Evolutionary conservation across 179 eudicot species (phyloP), one percentile per base, ranked within the genome.

Genomic region (Silene vulgaris): DNA sequence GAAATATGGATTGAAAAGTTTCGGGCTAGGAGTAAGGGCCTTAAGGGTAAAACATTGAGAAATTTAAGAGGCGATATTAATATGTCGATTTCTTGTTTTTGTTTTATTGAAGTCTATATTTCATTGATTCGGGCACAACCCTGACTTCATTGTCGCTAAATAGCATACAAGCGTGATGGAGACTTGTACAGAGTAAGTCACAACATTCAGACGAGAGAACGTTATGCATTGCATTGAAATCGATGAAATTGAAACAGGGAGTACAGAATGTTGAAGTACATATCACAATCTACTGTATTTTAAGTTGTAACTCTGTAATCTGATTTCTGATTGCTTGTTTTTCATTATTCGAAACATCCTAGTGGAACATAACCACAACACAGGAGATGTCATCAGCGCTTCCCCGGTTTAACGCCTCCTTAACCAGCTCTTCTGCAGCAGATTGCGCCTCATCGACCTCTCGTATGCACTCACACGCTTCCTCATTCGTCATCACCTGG

Each of bases 401-500:
- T 64, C 79, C 79, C 56, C 79, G 77, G 3, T 71, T 60, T n/a
- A 84, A 54, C 26, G 93, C 93, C 77, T 83, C 87, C 62, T 77
- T 78, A 17, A 86, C 77, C 79, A 89, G 77, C 80, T 81, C 64
- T 75, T 87, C 80, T 19, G 92, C 87, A n/a, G 89, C 90, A 23
- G 78, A 83, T 67, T 83, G 79, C 8, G 88, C 80, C 57, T 84
- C 82, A 1, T 79, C 75, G 0, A 83, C 8, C 4, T 80, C 86
- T 54, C 48, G 52, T 0, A 86, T 81, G 79, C 84, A 81, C 35
- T 84, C 86, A 7, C 72, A 80, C 3, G 77, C 90, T 17, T 86
- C 94, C 69, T 89, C 82, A 50, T 88, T 89, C 11, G 91, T 81
- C 90, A 89, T 81, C 70, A 85, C 87, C 89, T 85, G 73, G 29